Conservation (phyloP, 1,284 basidiomycete genomes). For the Exsudoporus floridanus region DNA sequence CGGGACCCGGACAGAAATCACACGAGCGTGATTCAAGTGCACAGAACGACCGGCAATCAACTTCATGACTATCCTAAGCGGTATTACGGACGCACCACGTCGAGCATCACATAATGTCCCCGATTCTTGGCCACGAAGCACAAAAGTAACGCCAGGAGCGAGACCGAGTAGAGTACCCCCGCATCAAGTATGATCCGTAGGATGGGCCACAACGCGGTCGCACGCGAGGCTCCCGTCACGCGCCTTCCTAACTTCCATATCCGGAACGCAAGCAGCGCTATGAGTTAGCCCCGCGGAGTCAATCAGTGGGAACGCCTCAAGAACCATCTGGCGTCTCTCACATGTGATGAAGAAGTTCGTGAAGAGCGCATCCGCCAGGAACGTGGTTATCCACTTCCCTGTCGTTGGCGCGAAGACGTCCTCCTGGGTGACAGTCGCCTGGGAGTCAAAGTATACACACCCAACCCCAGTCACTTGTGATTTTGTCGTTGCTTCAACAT, state of each 20-base stretch:
- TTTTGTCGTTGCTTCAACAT: not conserved
- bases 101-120: conserved; percentile 21
- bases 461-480: conserved; percentile 11
- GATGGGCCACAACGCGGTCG: conserved; percentile 13
- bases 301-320: not conserved
- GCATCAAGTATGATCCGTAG: conserved; percentile 25
- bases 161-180: conserved; percentile 21
- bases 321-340: conserved; percentile 1
- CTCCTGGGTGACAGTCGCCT: conserved; percentile 7
- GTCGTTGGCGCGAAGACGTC: conserved; percentile 19
- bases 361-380: conserved; percentile 16
- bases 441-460: conserved; percentile 8
- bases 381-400: conserved; percentile 25
- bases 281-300: not conserved
- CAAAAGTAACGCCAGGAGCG: conserved; percentile 18
- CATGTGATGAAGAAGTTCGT: conserved; percentile 23
- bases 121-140: conserved; percentile 20
- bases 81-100: conserved; percentile 19
- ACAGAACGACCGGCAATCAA: conserved; percentile 5
- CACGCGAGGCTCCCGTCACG: not conserved
- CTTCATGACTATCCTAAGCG: not conserved
- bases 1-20: too few species aligned
- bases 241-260: conserved; percentile 14
- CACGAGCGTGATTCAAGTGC: not conserved
- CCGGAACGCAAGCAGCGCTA: conserved; percentile 17